A percentile compares a stretch with the other conserved stretches of the same genome.
These are phyloP conservation scores for Apiospora marii DNA, from an alignment of 2,329 filamentous ascomycete genomes.

Conservation along the genomic window DNA sequence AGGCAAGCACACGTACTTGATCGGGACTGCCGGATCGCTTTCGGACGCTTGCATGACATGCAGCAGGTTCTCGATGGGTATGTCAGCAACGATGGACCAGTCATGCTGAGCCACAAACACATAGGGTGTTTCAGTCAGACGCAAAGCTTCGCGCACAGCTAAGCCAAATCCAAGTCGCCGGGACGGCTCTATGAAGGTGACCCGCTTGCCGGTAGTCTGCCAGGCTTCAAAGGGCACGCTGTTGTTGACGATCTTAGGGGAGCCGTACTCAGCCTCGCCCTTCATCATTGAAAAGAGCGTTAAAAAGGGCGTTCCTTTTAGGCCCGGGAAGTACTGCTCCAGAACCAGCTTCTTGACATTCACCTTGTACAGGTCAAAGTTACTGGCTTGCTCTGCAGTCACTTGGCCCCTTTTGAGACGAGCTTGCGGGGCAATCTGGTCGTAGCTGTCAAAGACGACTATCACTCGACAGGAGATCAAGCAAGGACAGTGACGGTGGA, in stretches of 20 bases:
- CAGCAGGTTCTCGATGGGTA: constrained; percentile 54
- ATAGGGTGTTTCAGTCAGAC: constrained; percentile 55
- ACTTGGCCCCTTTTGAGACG: constrained; percentile 63
- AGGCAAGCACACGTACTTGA: constrained; percentile 62
- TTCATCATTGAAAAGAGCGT: constrained; percentile 19
- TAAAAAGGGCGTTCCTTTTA: constrained; percentile 26
- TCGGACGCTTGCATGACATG: constrained; percentile 53
- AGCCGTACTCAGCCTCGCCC: constrained; percentile 58
- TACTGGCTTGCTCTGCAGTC: constrained; percentile 52
- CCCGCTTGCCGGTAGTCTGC: constrained; percentile 43
- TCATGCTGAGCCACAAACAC: constrained; percentile 67
- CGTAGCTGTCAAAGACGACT: constrained; percentile 61
- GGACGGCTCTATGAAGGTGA: constrained; percentile 58
- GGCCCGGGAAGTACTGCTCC: constrained; percentile 35
- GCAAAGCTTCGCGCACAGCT: constrained; percentile 59
- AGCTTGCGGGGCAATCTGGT: constrained; percentile 51
- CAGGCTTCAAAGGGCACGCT: constrained; percentile 46
- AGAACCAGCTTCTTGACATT: constrained; percentile 54
- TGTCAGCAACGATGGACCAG: constrained; percentile 55
- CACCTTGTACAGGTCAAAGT: constrained; percentile 54
- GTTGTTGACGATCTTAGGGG: constrained; percentile 44
- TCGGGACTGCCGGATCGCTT: constrained; percentile 41
- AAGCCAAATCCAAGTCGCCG: constrained; percentile 60
- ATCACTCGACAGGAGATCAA: constrained; percentile 54
- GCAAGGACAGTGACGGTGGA: constrained; percentile 49